Base-by-base conservation (phyloP, 2,329 filamentous ascomycete genomes). In the Ceratocystis smalleyi region DNA sequence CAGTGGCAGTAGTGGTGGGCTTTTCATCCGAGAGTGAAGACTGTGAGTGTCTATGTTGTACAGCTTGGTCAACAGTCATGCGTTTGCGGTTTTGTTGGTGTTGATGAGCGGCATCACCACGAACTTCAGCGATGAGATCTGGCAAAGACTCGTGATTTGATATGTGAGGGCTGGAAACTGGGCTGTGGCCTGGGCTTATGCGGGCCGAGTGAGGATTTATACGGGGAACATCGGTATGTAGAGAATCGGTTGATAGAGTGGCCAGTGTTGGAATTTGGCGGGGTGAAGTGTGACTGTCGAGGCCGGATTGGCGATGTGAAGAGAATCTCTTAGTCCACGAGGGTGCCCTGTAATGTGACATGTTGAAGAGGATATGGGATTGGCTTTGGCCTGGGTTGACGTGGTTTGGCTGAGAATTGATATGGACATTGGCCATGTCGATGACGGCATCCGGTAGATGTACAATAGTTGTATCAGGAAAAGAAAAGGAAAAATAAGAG, bases 241-340 rank as follows among this genome's bases (percentile, higher is more conserved):
- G 12, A 22, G 54, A 32, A n/a, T 57, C 54, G 15, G 49, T 55
- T 12, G 10, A 47, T 4, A 55, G 19, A 19, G 62, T 12, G 6
- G 49, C 3, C 19, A 61, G 12, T 10, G 22, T 22, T 17, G 62
- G 65, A 47, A 59, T 64, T 27, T 64, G 57, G 32, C 49, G 57
- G 12, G 65, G 65, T 24, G 65, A 64, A 7, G 62, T 40, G 45
- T 66, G 65, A 3, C 64, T 62, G 27, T 66, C 62, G 22, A 62
- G 59, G 51, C 55, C 64, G 59, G 66, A 55, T 40, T 64, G 66
- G 57, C 64, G 66, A 59, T 67, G 68, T 24, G 57, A 59, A 30
- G 24, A 65, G 61, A 62, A 47, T 30, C 55, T 62, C 59, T 68
- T 66, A 59, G 65, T 54, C 62, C 65, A 68, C 32, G 60, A 54